Conservation (phyloP, 2,329 filamentous ascomycete genomes). For the Trichoderma asperellum region DNA sequence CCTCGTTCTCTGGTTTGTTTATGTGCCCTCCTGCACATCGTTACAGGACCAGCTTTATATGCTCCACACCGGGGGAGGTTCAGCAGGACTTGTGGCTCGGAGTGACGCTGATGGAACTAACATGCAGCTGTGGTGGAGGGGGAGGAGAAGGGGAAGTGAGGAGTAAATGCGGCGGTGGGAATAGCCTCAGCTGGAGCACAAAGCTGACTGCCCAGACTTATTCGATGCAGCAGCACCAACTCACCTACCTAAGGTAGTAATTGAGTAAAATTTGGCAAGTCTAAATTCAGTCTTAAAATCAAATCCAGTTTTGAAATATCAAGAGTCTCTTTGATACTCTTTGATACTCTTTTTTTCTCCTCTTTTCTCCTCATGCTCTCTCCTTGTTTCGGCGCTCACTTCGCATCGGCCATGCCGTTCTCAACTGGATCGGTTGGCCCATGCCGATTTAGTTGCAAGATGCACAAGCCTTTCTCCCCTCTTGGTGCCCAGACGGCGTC, state of each 20-base stretch:
- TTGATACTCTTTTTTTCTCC: background rate
- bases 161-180: conserved; percentile 14
- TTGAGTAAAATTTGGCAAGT: background rate
- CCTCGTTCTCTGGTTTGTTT: background rate
- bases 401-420: conserved; percentile 23
- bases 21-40: background rate
- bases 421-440: conserved; percentile 23
- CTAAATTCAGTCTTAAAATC: background rate
- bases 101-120: conserved; percentile 6
- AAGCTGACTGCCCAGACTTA: background rate
- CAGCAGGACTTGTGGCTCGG: background rate
- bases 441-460: conserved; percentile 20
- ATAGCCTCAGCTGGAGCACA: conserved; percentile 1
- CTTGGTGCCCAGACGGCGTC: conserved; percentile 16
- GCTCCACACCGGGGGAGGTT: conserved; percentile 4
- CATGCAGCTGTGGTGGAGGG: conserved; percentile 7
- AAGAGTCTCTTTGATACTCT: background rate
- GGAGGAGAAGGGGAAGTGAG: background rate
- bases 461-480: conserved; percentile 16
- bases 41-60: conserved; percentile 11
- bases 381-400: background rate
- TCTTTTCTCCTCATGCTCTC: background rate
- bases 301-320: background rate
- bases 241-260: background rate
- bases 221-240: background rate